Base-by-base conservation (phyloP, 2,329 filamentous ascomycete species). In the Zalaria sp. region DNA sequence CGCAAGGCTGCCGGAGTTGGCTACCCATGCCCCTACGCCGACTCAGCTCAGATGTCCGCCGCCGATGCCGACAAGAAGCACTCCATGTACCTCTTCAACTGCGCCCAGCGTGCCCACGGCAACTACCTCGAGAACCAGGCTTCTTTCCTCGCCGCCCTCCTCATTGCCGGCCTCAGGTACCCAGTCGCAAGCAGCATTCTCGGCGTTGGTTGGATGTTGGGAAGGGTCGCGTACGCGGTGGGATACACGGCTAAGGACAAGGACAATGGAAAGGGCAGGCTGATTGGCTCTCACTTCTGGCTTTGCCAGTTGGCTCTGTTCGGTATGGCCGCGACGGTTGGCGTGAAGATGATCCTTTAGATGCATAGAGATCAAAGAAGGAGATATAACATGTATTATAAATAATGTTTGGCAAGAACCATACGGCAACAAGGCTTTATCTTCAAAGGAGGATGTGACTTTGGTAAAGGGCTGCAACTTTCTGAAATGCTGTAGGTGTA, bases 61-160 rank as follows among this genome's bases (percentile, higher is more conserved):
- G 69, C 58, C 18, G 51, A 54, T 1, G 57, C 60, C 3, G 49
- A 57, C 2, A 52, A 57, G 18, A 67, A 60, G 60, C 51, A 56
- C 53, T 59, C 52, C 25, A 57, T 67, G 52, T 55, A 67, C 44
- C 51, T 62, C 28, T 69, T 67, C 60, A 70, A 70, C 58, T 59
- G 51, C 60, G 72, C 71, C 25, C 71, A 75, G 51, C 64, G 72
- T 48, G 67, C 71, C 11, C 57, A 61, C 42, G 63, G 64, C 53
- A 78, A 79, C 58, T 76, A 69, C 59, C 59, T 72, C 49, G 76
- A 80, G 60, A 75, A 77, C 57, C 65, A 72, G 46, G 52, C 67
- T 2, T 64, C 67, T 42, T 66, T 68, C 4, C 64, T 75, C 37
- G 59, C 68, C 26, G 64, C 64, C 38, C 62, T 73, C 52, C 59